Base-by-base conservation (phyloP, 1,284 basidiomycete genomes). In the Salmacisia buchloeana region DNA sequence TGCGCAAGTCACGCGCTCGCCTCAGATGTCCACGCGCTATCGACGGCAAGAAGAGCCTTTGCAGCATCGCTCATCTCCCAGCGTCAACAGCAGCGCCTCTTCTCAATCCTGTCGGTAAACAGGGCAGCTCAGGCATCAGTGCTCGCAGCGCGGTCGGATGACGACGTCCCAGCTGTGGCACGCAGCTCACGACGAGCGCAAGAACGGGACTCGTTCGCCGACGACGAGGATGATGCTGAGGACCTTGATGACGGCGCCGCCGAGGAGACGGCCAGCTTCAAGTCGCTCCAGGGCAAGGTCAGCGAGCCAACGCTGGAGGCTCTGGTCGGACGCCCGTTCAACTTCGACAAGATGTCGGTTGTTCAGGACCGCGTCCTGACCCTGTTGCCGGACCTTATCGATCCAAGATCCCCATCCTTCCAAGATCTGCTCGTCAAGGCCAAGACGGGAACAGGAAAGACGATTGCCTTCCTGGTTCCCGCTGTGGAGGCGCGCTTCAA, bases 311-410 rank as follows among this genome's bases (percentile, higher is more conserved):
- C 77, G 15, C 74, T 69, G 56, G 72, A 75, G 49, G 78, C 80
- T 7, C 65, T 81, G 46, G 76, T 73, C 39, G 65, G 81, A 56
- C 82, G 81, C 38, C 91, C 91, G 0, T 90, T 93, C 84, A 83
- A 85, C 25, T 86, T 92, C 67, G 83, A 80, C 13, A 82, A 84
- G 59, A 93, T 97, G 91, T 89, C 89, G 2, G 81, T 87, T 12
- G 93, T 97, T 0, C 94, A 97, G 81, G 84, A 86, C 23, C 85
- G 86, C 59, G 91, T 97, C 5, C 83, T 94, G 2, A 72, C 76
- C 49, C 77, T 83, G 52, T 81, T 86, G 63, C 84, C 87, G 81
- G 68, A 82, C n/a, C 68, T 86, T 12, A 54, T 77, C 49, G 27
- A 25, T 5, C 49, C 49, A 9, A 18, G 29, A 27, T 15, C 9